These are phyloP conservation scores for Rosa multiflora DNA, from an alignment of 306 rosid species.

Conservation along the genomic window DNA sequence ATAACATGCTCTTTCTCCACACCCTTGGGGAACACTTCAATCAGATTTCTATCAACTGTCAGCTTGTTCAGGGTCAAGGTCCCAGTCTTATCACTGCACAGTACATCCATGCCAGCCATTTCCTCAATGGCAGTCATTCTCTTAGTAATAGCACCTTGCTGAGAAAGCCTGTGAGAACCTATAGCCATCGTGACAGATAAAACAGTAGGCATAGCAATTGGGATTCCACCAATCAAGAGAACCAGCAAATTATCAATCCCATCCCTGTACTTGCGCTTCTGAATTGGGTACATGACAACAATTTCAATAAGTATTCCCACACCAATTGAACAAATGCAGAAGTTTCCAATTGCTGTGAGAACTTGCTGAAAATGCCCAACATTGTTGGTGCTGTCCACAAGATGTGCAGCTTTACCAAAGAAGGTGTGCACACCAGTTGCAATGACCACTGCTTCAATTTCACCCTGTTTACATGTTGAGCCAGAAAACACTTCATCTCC, in stretches of 20 bases:
- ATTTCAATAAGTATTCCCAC: constrained; percentile 73
- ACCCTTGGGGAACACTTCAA: constrained; percentile 88
- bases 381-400: constrained; percentile 97
- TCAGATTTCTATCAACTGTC: constrained; percentile 72
- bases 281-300: constrained; percentile 94
- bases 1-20: constrained; percentile 80
- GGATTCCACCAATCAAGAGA: constrained; percentile 97
- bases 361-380: constrained; percentile 99
- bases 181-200: constrained; percentile 99
- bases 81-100: constrained; percentile 99
- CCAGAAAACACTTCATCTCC: constrained; percentile 97
- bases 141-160: constrained; percentile 98
- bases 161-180: constrained; percentile 97
- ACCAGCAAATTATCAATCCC: constrained; percentile 96
- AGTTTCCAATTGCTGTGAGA: constrained; percentile 95
- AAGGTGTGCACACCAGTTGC: constrained; percentile 99
- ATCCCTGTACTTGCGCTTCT: constrained; percentile 78
- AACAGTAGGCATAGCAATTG: constrained; percentile 99
- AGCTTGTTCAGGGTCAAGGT: constrained; percentile 89
- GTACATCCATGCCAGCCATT: constrained; percentile 99
- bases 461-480: constrained; percentile 96
- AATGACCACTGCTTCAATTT: constrained; percentile 95
- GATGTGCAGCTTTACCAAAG: constrained; percentile 96
- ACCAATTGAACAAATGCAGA: constrained; percentile 95
- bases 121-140: constrained; percentile 99